Evolutionary conservation across 2,329 filamentous ascomycete species (phyloP), one percentile per base, ranked within the genome.

Genomic region (Pseudogymnoascus sp.): DNA sequence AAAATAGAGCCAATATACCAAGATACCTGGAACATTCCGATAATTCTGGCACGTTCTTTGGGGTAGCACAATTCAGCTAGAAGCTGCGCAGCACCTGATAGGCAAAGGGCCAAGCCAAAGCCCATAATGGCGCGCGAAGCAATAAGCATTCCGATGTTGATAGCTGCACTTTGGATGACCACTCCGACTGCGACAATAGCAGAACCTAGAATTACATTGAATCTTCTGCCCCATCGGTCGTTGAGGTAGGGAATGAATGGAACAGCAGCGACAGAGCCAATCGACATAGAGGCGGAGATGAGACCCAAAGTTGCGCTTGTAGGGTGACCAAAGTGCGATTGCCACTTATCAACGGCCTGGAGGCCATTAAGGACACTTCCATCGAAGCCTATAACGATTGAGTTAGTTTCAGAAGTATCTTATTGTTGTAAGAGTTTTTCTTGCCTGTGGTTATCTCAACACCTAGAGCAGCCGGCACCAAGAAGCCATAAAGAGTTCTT

Each of bases 251-350:
- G 76, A 37, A 77, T 72, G 64, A 79, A 74, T 8, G 77, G 76
- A 61, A 79, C 71, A 10, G 76, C 73, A 68, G 77, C 74, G n/a
- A 78, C 67, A 1, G 75, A 76, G 3, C 78, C 78, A 50, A 80
- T 72, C 1, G 75, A 75, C 65, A 77, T 77, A 67, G 76, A 75
- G 2, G 76, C 77, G 64, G 75, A 78, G 38, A 80, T 71, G 2
- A 79, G 70, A 14, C 77, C 77, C 11, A 79, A 72, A 1, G 74
- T 70, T 8, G 72, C 68, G 13, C 74, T 74, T 21, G 71, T 74
- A 1, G 78, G 77, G 38, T 76, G 72, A 53, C 72, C 73, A 62
- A 79, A 79, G 67, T 78, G 53, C 6, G 31, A 26, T 26, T 61
- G 37, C 67, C 67, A 69, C 0, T 40, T 31, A 2, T 35, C 50